Base-by-base conservation (phyloP, 2,329 filamentous ascomycete genomes). In the Penicillium sp. region DNA sequence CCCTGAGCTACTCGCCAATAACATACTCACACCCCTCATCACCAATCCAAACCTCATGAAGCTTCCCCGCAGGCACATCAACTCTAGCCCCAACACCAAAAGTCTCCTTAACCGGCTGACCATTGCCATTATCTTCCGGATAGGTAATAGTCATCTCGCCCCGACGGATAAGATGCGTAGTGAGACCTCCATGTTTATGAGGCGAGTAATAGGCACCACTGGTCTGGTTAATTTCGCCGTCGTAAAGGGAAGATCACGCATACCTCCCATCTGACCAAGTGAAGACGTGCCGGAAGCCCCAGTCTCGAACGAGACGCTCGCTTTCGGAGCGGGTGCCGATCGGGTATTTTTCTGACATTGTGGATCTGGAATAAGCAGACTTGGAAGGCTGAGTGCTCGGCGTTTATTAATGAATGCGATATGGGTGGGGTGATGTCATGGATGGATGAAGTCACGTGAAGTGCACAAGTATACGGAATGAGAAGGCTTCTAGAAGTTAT, bases 21-120 rank as follows among this genome's bases (percentile, higher is more conserved):
- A 82, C 78, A 71, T 81, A 82, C 52, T 80, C 80, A 65, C 81
- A 83, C 1, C 81, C 81, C 35, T 77, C 70, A 6, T 66, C 55
- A 0, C 81, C 81, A 55, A 84, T 78, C 80, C 81, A 83, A 1
- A 84, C 81, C 65, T 84, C 80, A 60, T 84, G 81, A 20, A 75
- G 48, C 56, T 75, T 76, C 2, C 74, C 71, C 0, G 78, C 79
- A 23, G 79, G 77, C 0, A 84, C 81, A 66, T 84, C 81, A 15
- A 83, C 66, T 53, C 81, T 68, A 1, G 72, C 72, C 2, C 81
- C 81, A 0, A 71, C 69, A 0, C 78, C 76, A 54, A 81, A 81
- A 0, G 77, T 82, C 66, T 82, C 75, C 42, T 68, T 65, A 28
- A 28, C 27, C 29, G 64, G 54, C 18, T 62, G 62, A 38, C 59